Evolutionary conservation across 169 alveolate species (phyloP).

Genomic region (Perkinsus marinus): DNA sequence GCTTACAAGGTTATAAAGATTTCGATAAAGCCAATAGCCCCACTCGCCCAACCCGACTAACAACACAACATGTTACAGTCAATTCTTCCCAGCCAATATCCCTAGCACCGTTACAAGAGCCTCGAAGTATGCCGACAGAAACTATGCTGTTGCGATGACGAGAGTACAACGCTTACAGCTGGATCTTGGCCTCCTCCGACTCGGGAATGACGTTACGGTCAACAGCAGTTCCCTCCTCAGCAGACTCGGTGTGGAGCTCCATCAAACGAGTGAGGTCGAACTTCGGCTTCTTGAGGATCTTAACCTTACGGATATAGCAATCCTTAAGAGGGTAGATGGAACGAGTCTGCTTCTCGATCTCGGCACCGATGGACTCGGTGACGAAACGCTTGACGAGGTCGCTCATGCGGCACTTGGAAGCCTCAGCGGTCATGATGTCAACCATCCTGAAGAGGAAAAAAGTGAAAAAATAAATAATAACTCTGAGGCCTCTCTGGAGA

Average conservation of each 20-base stretch:
- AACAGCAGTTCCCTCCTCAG: neutral
- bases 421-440: slow-evolving; percentile 83
- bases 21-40: no score
- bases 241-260: neutral
- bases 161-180: neutral
- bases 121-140: neutral
- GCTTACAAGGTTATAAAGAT: no score
- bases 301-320: slow-evolving; percentile 87
- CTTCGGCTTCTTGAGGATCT: slow-evolving; percentile 91
- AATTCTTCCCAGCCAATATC: neutral
- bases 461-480: no score
- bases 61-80: neutral
- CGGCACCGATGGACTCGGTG: slow-evolving; percentile 87
- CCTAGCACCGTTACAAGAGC: neutral
- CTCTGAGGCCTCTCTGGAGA: no score
- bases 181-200: neutral
- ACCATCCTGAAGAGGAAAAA: slow-evolving; percentile 57
- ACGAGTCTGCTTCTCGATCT: slow-evolving; percentile 85
- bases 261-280: slow-evolving; percentile 59
- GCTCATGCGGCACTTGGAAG: slow-evolving; percentile 75
- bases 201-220: neutral
- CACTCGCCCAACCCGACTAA: no score
- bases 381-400: slow-evolving; percentile 78
- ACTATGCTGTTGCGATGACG: neutral
- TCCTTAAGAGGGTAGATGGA: slow-evolving; percentile 90